These are phyloP conservation scores for Przewalskia tangutica DNA, from an alignment of 257 asterid species.

Conservation along the genomic window DNA sequence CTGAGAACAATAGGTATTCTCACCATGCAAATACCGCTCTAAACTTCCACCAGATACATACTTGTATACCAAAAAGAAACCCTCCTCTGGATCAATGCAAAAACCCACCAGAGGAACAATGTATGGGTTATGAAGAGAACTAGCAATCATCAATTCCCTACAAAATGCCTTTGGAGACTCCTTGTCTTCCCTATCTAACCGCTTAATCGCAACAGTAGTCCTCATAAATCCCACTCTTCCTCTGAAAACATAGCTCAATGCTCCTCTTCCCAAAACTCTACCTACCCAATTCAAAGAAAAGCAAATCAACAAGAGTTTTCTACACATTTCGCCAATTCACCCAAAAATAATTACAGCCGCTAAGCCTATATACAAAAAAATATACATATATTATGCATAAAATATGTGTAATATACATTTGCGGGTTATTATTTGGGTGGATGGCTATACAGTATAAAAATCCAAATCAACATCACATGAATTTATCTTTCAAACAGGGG, in stretches of 20 bases:
- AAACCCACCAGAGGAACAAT: slow-evolving; percentile 87
- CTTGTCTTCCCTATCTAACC: slow-evolving; percentile 67
- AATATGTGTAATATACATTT: no score
- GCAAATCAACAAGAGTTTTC: no score
- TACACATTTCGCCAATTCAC: no score
- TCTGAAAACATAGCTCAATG: slow-evolving; percentile 82
- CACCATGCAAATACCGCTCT: slow-evolving; percentile 71
- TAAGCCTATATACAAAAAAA: no score
- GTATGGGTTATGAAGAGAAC: slow-evolving; percentile 57
- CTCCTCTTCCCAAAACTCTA: slow-evolving; percentile 96
- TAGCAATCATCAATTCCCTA: slow-evolving; percentile 89
- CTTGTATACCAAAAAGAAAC: slow-evolving; percentile 78
- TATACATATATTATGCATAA: no score
- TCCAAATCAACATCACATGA: background rate
- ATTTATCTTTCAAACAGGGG: background rate
- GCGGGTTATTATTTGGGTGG: no score
- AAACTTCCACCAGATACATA: slow-evolving; percentile 89
- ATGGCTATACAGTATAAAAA: no score
- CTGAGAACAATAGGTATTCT: background rate
- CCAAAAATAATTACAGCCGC: no score
- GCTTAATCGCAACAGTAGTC: slow-evolving; percentile 63
- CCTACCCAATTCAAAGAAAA: slow-evolving; percentile 35
- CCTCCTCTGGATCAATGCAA: slow-evolving; percentile 80
- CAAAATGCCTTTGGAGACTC: slow-evolving; percentile 90
- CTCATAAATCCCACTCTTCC: slow-evolving; percentile 68